Evolutionary conservation across 257 asterid species (phyloP).

Genomic region (Paraleonurus japonicus): DNA sequence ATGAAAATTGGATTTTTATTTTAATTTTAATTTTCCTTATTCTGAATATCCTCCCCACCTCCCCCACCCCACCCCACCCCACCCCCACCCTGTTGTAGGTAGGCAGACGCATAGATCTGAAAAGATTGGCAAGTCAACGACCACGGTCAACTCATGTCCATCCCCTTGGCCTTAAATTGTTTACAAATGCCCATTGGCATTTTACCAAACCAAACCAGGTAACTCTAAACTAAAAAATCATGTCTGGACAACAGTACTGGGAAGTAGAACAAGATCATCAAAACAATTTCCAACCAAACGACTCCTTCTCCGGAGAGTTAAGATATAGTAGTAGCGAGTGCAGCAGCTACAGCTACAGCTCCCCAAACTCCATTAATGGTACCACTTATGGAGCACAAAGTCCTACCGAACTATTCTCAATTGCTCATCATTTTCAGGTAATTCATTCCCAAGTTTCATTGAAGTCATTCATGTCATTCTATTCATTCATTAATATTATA

Average conservation of each 20-base stretch:
- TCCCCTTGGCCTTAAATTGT: no score
- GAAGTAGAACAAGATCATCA: no score
- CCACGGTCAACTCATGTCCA: no score
- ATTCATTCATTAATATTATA: no score
- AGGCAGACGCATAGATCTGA: not conserved
- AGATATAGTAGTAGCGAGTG: slow-evolving; percentile 4
- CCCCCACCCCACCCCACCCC: not conserved
- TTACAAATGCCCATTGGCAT: no score
- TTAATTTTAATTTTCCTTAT: not conserved
- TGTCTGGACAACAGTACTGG: no score
- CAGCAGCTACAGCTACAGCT: slow-evolving; percentile 22
- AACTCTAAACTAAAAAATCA: no score
- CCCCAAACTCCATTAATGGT: not conserved
- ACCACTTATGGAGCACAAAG: slow-evolving; percentile 12
- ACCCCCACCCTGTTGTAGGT: not conserved
- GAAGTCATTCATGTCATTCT: no score
- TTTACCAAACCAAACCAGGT: no score
- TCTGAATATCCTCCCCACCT: slow-evolving; percentile 18
- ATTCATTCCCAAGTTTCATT: no score
- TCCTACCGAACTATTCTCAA: no score
- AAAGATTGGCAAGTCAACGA: slow-evolving; percentile 27
- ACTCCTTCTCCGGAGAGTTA: not conserved
- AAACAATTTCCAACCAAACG: no score
- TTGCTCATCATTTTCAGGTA: slow-evolving; percentile 18
- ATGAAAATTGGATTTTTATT: not conserved